These are phyloP conservation scores for Pichia occidentalis DNA, from an alignment of 805 yeast species.

Conservation along the genomic window DNA sequence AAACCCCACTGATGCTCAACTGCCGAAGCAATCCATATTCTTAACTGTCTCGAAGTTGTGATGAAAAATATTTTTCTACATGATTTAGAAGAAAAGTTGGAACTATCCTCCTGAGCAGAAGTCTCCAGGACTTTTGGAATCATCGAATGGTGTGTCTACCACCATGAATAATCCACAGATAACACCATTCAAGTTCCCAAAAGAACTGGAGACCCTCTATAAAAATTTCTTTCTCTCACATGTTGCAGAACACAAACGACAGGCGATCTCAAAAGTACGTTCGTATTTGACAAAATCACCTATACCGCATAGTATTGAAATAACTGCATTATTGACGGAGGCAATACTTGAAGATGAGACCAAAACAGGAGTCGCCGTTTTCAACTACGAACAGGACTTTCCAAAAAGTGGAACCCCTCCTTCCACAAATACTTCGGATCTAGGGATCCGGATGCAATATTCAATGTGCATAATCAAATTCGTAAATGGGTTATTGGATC, in stretches of 20 bases:
- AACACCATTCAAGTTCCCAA: slow-evolving; percentile 31
- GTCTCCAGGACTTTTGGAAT: background rate
- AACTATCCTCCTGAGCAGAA: no score
- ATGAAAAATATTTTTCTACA: no score
- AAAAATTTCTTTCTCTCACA: slow-evolving; percentile 42
- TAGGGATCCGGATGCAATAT: slow-evolving; percentile 45
- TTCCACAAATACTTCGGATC: slow-evolving; percentile 24
- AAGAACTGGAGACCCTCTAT: slow-evolving; percentile 41
- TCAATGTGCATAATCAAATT: slow-evolving; percentile 74
- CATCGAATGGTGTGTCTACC: no score
- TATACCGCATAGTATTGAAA: slow-evolving; percentile 67
- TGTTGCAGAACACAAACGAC: slow-evolving; percentile 27
- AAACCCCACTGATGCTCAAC: no score
- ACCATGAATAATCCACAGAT: slow-evolving; percentile 25
- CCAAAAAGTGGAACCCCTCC: background rate
- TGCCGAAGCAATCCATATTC: no score
- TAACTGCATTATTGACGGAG: slow-evolving; percentile 55
- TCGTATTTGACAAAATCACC: slow-evolving; percentile 53
- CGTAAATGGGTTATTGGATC: slow-evolving; percentile 88
- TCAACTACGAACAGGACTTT: slow-evolving; percentile 1
- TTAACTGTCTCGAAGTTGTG: no score
- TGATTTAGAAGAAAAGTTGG: no score
- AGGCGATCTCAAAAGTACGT: slow-evolving; percentile 48
- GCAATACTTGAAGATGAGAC: slow-evolving; percentile 38
- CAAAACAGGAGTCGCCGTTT: slow-evolving; percentile 8